These are phyloP conservation scores for Ogataea sp. DNA, from an alignment of 805 yeast genomes.

Conservation along the genomic window DNA sequence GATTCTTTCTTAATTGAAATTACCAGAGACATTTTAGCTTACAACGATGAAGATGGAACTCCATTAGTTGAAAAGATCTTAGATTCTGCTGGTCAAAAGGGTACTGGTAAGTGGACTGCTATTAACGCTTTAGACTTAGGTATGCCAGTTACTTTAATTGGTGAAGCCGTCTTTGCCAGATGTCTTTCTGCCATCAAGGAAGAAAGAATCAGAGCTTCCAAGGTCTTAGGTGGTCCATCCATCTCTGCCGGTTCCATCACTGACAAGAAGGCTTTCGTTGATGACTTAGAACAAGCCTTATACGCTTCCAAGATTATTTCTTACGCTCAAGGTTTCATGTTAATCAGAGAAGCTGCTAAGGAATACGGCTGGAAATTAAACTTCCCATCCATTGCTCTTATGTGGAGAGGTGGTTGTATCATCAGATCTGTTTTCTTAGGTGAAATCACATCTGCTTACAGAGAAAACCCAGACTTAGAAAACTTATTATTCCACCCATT, in stretches of 20 bases:
- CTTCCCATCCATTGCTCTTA: constrained; percentile 96
- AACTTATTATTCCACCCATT: constrained; percentile 93
- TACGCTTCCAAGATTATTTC: constrained; percentile 98
- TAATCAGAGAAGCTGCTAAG: constrained; percentile 95
- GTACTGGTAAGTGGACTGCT: constrained; percentile 99
- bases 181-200: constrained; percentile 87
- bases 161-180: constrained; percentile 98
- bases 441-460: constrained; percentile 95
- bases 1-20: constrained; percentile 96
- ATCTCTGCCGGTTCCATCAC: constrained; percentile 54
- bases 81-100: constrained; percentile 98
- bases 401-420: constrained; percentile 99
- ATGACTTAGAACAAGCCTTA: constrained; percentile 93
- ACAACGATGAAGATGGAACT: constrained; percentile 81
- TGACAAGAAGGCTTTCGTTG: constrained; percentile 79
- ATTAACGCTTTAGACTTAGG: constrained; percentile 96
- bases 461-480: constrained; percentile 87
- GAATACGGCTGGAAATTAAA: constrained; percentile 96
- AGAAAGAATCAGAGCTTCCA: constrained; percentile 86
- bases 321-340: constrained; percentile 99
- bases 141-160: constrained; percentile 96
- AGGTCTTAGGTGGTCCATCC: constrained; percentile 70
- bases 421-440: constrained; percentile 97
- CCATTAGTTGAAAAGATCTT: constrained; percentile 94
- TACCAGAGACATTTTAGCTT: constrained; percentile 89